Evolutionary conservation across 352 stramenopile genomes (phyloP), one percentile per base, ranked within the genome.

Genomic region (Aphanomyces euteiches): DNA sequence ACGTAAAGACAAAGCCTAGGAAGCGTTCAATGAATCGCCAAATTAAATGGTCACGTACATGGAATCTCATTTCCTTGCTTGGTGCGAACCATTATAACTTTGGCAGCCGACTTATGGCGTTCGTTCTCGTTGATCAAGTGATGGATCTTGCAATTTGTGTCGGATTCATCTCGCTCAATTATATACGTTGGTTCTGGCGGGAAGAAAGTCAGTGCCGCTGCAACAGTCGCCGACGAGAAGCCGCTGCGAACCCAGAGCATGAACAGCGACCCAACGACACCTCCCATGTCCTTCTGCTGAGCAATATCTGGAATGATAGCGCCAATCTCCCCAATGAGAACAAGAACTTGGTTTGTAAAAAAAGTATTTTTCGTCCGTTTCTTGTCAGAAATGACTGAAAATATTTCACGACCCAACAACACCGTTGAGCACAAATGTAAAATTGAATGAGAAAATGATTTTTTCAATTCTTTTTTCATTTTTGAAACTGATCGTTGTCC

Each of bases 161-260:
- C 47, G 5, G 58, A 36, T 28, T 28, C 28, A 8, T 76, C 56
- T 38, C 66, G 57, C 56, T 64, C 47, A n/a, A 74, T 56, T 15
- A 40, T 72, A 21, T 73, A 72, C 56, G 72, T 66, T 54, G 72
- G 66, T n/a, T 66, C 7, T 28, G 72, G 72, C 15, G 72, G 72
- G n/a, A 64, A 72, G 63, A 76, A 76, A 10, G 66, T 76, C 41
- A 76, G 60, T 36, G 72, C 65, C 8, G 72, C 37, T 39, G 72
- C 72, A 37, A 76, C 72, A n/a, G 72, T 74, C n/a, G 66, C 57
- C 28, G 72, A 66, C 37, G 41, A 47, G 53, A 72, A 76, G 40
- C 67, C 65, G 60, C 72, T 72, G 45, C 72, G 54, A 17, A 74
- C 66, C 56, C 72, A 67, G 28, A 76, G 64, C 17, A 67, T 53